Percentiles rank a stretch among this genome's conserved stretches.
Conservation (phyloP, 306 rosid genomes). For the Biancaea sappan region DNA sequence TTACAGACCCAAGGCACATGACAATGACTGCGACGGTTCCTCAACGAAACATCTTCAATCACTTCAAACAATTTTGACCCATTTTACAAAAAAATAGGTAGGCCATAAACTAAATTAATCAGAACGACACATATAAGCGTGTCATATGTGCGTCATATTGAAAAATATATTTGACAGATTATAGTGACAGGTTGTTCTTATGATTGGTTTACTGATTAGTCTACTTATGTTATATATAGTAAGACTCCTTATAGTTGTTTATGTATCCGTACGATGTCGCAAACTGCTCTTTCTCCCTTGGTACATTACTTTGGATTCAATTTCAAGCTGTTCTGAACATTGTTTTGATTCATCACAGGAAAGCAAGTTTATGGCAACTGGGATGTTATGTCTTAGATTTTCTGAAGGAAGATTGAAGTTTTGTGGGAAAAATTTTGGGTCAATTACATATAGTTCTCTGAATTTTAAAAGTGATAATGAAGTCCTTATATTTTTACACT, state of each 20-base stretch:
- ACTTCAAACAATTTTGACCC: slow-evolving; percentile 18
- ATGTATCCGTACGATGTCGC: not conserved
- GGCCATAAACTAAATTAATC: too few species aligned
- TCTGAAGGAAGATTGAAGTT: too few species aligned
- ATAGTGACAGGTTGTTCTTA: not conserved
- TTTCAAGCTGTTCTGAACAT: not conserved
- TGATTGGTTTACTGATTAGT: not conserved
- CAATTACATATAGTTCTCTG: too few species aligned
- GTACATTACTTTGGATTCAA: not conserved
- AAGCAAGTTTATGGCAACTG: too few species aligned
- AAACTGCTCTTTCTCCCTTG: not conserved
- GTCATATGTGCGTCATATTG: too few species aligned
- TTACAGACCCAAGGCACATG: slow-evolving; percentile 63
- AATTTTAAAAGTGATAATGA: too few species aligned
- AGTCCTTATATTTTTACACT: too few species aligned
- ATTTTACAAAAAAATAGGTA: too few species aligned
- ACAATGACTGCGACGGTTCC: slow-evolving; percentile 66
- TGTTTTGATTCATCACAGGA: not conserved
- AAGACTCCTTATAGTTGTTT: not conserved
- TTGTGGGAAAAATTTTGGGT: too few species aligned
- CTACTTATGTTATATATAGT: not conserved
- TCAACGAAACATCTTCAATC: slow-evolving; percentile 27
- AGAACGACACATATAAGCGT: too few species aligned
- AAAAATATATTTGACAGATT: not conserved
- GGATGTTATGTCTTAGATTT: too few species aligned